A percentile compares a stretch with the other conserved stretches of the same genome.
These are phyloP conservation scores for Penicillium fuscoglaucum DNA, from an alignment of 2,329 filamentous ascomycete genomes.

Conservation along the genomic window DNA sequence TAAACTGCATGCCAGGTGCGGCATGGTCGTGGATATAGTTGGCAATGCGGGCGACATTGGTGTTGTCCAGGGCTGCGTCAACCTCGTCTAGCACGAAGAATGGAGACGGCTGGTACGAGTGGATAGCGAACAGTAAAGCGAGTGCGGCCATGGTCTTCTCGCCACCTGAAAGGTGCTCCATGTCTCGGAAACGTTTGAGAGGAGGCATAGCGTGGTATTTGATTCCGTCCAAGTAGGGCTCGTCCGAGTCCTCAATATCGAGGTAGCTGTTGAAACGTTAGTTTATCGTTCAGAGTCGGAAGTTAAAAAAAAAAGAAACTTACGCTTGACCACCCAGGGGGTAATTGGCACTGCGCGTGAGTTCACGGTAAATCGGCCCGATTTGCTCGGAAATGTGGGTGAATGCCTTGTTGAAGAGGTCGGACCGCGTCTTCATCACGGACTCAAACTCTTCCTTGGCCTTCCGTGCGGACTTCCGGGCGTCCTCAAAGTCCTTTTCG, in stretches of 20 bases:
- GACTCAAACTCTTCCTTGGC: conserved; percentile 82
- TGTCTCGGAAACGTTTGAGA: conserved; percentile 96
- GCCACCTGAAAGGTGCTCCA: conserved; percentile 95
- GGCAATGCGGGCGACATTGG: conserved; percentile 93
- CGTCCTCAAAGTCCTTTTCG: conserved; percentile 85
- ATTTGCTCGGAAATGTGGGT: conserved; percentile 94
- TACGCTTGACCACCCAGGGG: conserved; percentile 79
- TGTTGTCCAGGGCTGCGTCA: conserved; percentile 95
- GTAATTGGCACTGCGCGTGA: conserved; percentile 87
- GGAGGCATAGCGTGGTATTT: conserved; percentile 99
- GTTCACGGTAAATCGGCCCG: conserved; percentile 87
- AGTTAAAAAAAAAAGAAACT: conserved; percentile 21
- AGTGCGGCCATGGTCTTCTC: conserved; percentile 99
- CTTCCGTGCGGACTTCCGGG: conserved; percentile 69
- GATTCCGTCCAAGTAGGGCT: conserved; percentile 91
- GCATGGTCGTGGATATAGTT: conserved; percentile 95
- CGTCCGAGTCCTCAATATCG: conserved; percentile 93
- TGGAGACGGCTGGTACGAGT: conserved; percentile 90
- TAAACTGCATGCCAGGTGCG: conserved; percentile 97
- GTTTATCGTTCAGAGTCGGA: neutral
- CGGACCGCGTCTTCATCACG: conserved; percentile 77
- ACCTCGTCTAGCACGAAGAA: conserved; percentile 99
- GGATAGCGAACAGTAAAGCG: conserved; percentile 93
- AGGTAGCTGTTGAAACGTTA: conserved; percentile 60
- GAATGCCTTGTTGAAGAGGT: conserved; percentile 95